Percentiles rank a stretch among this genome's conserved stretches.
These are phyloP conservation scores for Aspergillus conjunctus DNA, from an alignment of 495 filamentous ascomycete genomes.

Conservation along the genomic window DNA sequence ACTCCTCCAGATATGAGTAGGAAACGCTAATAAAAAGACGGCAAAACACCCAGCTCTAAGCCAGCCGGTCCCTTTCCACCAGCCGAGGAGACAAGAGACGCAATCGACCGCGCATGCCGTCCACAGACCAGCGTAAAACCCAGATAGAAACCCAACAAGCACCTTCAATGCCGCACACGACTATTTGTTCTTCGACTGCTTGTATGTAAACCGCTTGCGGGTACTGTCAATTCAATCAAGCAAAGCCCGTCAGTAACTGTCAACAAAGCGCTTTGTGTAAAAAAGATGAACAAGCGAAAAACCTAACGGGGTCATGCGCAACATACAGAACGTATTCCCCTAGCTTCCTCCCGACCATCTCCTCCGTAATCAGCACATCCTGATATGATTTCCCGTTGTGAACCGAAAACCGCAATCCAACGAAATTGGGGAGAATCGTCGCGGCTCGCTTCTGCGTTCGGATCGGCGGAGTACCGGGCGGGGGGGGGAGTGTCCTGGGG, in stretches of 20 bases:
- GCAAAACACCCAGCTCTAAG: background rate
- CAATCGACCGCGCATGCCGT: too few species aligned
- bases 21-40: conserved; percentile 9
- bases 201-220: conserved; percentile 81
- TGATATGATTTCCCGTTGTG: conserved; percentile 94
- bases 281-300: background rate
- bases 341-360: conserved; percentile 98
- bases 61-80: background rate
- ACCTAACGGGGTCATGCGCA: background rate
- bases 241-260: background rate
- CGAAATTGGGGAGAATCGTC: conserved; percentile 95
- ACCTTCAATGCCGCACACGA: background rate
- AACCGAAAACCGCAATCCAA: conserved; percentile 88
- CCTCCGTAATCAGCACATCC: conserved; percentile 87
- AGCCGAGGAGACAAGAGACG: background rate
- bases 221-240: conserved; percentile 56
- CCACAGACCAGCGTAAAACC: too few species aligned
- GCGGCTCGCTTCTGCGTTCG: conserved; percentile 85
- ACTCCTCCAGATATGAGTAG: background rate
- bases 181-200: conserved; percentile 76
- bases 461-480: conserved; percentile 71
- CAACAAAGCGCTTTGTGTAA: background rate
- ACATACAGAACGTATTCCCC: conserved; percentile 93
- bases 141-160: background rate
- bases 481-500: conserved; percentile 46